Evolutionary conservation across 2,329 filamentous ascomycete genomes (phyloP).

Genomic region (Aplosporella prunicola): DNA sequence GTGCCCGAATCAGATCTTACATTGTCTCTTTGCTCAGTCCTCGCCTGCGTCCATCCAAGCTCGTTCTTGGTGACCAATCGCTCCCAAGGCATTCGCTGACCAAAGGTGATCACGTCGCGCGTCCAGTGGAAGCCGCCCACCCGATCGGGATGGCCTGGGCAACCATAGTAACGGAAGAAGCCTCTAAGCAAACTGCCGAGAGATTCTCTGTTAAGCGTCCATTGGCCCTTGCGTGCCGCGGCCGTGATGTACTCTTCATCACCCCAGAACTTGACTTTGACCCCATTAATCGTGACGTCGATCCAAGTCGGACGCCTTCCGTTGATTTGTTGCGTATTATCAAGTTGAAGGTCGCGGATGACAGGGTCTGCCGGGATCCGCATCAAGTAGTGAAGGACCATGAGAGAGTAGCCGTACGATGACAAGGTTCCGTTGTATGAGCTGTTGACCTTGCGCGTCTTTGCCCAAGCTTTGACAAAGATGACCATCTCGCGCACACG

Average conservation of each 20-base stretch:
- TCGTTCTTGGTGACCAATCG: slow-evolving; percentile 60
- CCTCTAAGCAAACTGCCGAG: slow-evolving; percentile 64
- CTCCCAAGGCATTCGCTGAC: slow-evolving; percentile 55
- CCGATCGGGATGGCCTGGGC: slow-evolving; percentile 41
- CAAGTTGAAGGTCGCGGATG: slow-evolving; percentile 67
- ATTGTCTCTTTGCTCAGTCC: slow-evolving; percentile 50
- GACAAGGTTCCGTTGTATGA: slow-evolving; percentile 78
- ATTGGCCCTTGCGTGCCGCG: slow-evolving; percentile 47
- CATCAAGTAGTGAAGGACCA: slow-evolving; percentile 84
- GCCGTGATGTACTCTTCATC: slow-evolving; percentile 59
- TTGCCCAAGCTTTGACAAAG: slow-evolving; percentile 88
- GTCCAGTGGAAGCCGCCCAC: slow-evolving; percentile 65
- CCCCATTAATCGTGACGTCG: slow-evolving; percentile 48
- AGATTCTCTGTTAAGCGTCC: slow-evolving; percentile 61
- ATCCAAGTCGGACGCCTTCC: slow-evolving; percentile 15
- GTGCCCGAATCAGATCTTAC: background rate
- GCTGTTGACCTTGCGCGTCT: slow-evolving; percentile 74
- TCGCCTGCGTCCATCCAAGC: slow-evolving; percentile 82
- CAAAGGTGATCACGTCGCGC: slow-evolving; percentile 59
- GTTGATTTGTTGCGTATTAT: slow-evolving; percentile 11
- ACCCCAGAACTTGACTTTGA: slow-evolving; percentile 67
- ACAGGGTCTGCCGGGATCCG: slow-evolving; percentile 75
- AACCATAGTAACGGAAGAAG: slow-evolving; percentile 82
- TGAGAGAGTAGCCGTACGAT: slow-evolving; percentile 84
- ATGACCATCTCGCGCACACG: slow-evolving; percentile 70